phyloP scores from a whole-genome alignment of 2,329 filamentous ascomycete species.

The Colletotrichum tanaceti region DNA sequence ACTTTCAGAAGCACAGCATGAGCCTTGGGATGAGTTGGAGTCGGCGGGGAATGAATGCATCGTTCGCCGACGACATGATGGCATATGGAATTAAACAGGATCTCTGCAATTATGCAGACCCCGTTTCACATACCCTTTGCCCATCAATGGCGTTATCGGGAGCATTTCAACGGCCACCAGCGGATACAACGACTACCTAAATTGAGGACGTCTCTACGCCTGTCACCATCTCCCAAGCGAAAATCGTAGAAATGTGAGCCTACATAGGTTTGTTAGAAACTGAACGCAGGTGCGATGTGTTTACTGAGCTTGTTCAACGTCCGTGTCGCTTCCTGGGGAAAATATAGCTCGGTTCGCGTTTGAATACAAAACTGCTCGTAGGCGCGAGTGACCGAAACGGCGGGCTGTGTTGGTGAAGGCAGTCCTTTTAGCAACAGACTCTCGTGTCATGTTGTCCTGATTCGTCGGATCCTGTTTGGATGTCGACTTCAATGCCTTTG shows the following conservation, averaged over 20 bases:
- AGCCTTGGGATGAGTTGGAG: neutral
- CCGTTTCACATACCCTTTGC: neutral
- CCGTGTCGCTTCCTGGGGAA: slow-evolving; percentile 13
- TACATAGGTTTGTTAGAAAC: too few relatives aligned
- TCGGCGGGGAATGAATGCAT: neutral
- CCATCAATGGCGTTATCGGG: slow-evolving; percentile 15
- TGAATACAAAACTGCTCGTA: slow-evolving; percentile 46
- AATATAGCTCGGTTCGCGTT: slow-evolving; percentile 16
- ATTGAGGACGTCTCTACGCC: neutral
- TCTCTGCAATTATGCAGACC: slow-evolving; percentile 15
- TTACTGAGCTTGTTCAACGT: slow-evolving; percentile 18
- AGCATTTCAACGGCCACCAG: neutral
- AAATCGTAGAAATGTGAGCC: too few relatives aligned
- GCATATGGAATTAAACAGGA: slow-evolving; percentile 23
- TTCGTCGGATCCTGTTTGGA: slow-evolving; percentile 71
- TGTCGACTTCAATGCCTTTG: neutral
- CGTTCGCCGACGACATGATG: neutral
- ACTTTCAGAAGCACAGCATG: neutral
- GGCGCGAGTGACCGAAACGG: slow-evolving; percentile 38
- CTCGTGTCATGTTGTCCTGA: slow-evolving; percentile 81
- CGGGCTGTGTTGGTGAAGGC: slow-evolving; percentile 83
- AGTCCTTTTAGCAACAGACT: slow-evolving; percentile 84
- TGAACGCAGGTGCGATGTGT: slow-evolving; percentile 1
- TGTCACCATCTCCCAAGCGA: too few relatives aligned
- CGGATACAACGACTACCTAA: neutral